phyloP scores from a whole-genome alignment of 768 basidiomycete species.

The Tricholoma saponaceum region DNA sequence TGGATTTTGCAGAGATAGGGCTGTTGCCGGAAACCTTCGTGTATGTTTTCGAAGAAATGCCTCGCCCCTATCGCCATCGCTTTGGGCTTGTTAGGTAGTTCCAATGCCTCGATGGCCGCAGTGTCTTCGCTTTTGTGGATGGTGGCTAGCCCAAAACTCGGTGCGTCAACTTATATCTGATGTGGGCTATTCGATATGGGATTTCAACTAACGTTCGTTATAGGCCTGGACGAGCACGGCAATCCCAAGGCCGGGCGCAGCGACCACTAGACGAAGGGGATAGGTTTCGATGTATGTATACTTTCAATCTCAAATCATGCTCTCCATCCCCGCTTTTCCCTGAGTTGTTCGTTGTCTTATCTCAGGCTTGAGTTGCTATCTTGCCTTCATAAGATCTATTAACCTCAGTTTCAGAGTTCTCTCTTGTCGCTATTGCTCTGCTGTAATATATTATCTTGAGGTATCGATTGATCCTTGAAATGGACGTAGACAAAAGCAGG shows the following conservation, averaged over 20 bases:
- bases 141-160: background rate
- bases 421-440: background rate
- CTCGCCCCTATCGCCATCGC: background rate
- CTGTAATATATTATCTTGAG: background rate
- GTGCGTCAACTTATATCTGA: background rate
- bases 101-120: slow-evolving; percentile 1
- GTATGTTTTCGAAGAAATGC: background rate
- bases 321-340: slow-evolving; percentile 1
- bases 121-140: background rate
- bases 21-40: slow-evolving; percentile 5
- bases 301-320: background rate
- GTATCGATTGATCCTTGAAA: no score
- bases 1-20: slow-evolving; percentile 3
- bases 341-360: background rate
- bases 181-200: slow-evolving; percentile 6
- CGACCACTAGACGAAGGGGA: background rate
- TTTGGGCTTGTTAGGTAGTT: background rate
- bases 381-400: background rate
- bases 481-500: no score
- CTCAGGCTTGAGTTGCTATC: background rate
- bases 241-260: background rate
- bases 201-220: slow-evolving; percentile 5
- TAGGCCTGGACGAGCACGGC: slow-evolving; percentile 4
- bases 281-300: background rate
- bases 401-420: background rate